Base-by-base conservation (phyloP, 176 grass and related monocot species). In the Lolium multiflorum region DNA sequence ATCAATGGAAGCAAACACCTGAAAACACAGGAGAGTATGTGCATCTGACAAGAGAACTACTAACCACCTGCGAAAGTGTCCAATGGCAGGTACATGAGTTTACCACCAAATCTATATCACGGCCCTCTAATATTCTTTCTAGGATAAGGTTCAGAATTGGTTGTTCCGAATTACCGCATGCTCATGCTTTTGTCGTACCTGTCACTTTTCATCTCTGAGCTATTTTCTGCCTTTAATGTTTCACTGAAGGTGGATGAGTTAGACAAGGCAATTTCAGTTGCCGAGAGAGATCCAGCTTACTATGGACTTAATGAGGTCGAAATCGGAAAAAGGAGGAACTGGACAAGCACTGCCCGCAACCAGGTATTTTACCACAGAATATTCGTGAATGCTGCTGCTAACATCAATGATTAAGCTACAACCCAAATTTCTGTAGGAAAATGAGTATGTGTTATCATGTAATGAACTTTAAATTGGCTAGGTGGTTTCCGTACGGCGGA, bases 61-160 rank as follows among this genome's bases (percentile, higher is more conserved):
- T 98, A 50, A 67, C 94, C 59, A 96, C 84, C 71, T 96, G 94
- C 5, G 94, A 98, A 90, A 98, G 92, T 76, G 84, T 96, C 55
- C 88, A 92, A 59, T 98, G 94, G 92, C 97, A 98, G 92, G 97
- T 98, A 84, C 49, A 62, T 39, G 7, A n/a, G 60, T 20, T 78
- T 86, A 22, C 17, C 55, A 37, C n/a, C 7, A 1, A 20, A 18
- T 73, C n/a, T 80, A 35, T 84, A 18, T 3, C 39, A 41, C 3
- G 16, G 35, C 76, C 72, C 14, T 74, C 28, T 31, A 55, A 21
- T 84, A 69, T 77, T 66, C 15, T 13, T 22, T 13, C 28, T 20
- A 38, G 48, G 37, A 12, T 52, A 43, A 43, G 41, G 41, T 43
- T 43, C 44, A 71, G 18, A 80, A 62, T 55, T 38, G 17, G 70